Conservation (phyloP, 441 rosid genomes). For the Dalechampia spathulata region DNA sequence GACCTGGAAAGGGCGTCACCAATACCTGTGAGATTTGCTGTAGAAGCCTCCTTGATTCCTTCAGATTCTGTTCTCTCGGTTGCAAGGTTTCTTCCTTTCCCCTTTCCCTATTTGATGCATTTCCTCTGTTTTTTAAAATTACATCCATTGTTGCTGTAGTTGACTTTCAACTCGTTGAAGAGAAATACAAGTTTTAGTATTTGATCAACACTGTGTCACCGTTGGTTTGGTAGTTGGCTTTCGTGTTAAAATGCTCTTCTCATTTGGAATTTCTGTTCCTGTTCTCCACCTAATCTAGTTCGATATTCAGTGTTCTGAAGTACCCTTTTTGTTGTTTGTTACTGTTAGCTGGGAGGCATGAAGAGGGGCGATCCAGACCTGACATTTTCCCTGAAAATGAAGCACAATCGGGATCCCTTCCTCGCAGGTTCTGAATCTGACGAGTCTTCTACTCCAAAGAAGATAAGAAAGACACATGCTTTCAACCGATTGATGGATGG, state of each 20-base stretch:
- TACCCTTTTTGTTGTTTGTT: neutral
- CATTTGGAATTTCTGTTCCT: no score
- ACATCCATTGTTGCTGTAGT: neutral
- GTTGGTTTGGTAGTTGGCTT: neutral
- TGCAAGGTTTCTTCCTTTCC: conserved; percentile 61
- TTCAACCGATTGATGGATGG: conserved; percentile 58
- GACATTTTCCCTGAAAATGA: conserved; percentile 41
- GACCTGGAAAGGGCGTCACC: conserved; percentile 88
- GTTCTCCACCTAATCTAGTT: neutral
- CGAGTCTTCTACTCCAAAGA: conserved; percentile 62
- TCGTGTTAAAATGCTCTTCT: neutral
- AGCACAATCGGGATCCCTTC: conserved; percentile 31
- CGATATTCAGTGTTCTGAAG: neutral
- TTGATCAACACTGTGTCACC: neutral
- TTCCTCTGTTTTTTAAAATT: no score
- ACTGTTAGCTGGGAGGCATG: conserved; percentile 57
- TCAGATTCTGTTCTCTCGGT: conserved; percentile 84
- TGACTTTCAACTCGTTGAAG: neutral
- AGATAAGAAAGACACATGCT: conserved; percentile 42
- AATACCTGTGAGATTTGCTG: conserved; percentile 75
- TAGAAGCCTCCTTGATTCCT: conserved; percentile 81
- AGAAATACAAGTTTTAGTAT: neutral
- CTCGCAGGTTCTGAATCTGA: conserved; percentile 41
- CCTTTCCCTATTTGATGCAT: no score
- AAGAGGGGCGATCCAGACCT: conserved; percentile 49